Conservation (phyloP, 495 filamentous ascomycete species). For the Aspergillus wentii region DNA sequence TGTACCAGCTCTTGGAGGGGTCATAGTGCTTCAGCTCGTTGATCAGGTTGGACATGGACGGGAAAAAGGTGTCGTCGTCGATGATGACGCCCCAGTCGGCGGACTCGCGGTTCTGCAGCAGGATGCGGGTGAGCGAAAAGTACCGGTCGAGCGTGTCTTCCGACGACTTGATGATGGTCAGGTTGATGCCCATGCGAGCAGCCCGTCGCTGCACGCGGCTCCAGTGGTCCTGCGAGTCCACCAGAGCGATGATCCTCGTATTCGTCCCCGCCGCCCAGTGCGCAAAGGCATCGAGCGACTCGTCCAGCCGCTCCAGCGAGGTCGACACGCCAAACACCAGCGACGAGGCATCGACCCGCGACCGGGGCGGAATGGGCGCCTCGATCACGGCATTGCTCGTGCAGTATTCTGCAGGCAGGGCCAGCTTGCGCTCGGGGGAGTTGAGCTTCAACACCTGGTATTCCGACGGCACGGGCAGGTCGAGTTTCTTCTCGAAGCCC, state of each 20-base stretch:
- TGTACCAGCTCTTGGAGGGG: constrained; percentile 47
- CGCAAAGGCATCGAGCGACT: constrained; percentile 41
- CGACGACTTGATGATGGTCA: constrained; percentile 50
- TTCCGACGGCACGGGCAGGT: constrained; percentile 37
- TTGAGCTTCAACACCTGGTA: constrained; percentile 44
- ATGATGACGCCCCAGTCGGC: constrained; percentile 62
- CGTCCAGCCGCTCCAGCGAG: constrained; percentile 45
- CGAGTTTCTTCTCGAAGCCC: constrained; percentile 38
- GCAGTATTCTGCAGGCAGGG: constrained; percentile 43
- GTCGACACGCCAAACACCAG: constrained; percentile 47
- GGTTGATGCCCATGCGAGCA: constrained; percentile 45
- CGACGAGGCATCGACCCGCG: constrained; percentile 46
- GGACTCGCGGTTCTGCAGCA: constrained; percentile 42
- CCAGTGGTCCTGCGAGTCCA: constrained; percentile 41
- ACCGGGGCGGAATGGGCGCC: too few species aligned
- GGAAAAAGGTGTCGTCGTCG: constrained; percentile 73
- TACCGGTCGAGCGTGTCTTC: constrained; percentile 58
- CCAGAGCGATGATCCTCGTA: constrained; percentile 44
- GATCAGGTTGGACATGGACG: constrained; percentile 50
- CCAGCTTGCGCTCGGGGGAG: constrained; percentile 27
- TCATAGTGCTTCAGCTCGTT: constrained; percentile 52
- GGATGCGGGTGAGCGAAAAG: constrained; percentile 53
- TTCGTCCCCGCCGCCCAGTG: constrained; percentile 45
- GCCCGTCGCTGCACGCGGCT: constrained; percentile 38
- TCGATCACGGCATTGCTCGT: too few species aligned